phyloP scores from a whole-genome alignment of 1,139 yeast species.

The Wickerhamomyces sp. region DNA sequence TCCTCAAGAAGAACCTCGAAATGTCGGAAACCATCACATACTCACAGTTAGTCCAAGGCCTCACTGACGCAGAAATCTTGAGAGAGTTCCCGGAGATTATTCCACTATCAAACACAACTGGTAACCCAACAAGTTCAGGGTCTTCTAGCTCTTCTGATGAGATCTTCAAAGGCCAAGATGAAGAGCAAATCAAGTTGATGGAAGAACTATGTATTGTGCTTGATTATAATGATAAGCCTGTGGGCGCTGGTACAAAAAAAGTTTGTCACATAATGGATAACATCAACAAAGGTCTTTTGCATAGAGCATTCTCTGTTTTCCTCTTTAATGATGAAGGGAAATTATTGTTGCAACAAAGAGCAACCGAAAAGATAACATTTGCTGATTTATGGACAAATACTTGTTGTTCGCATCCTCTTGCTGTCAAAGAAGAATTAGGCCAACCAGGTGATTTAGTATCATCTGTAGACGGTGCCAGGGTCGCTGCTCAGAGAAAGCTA shows the following conservation, averaged over 20 bases:
- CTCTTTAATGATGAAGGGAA: constrained; percentile 74
- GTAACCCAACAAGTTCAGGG: constrained; percentile 25
- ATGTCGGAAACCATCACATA: constrained; percentile 28
- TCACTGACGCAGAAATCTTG: constrained; percentile 47
- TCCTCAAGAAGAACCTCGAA: neutral
- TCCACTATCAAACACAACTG: constrained; percentile 27
- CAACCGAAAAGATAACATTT: constrained; percentile 93
- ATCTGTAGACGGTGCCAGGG: constrained; percentile 74
- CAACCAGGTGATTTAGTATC: constrained; percentile 37
- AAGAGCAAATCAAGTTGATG: constrained; percentile 92
- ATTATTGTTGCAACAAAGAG: constrained; percentile 87
- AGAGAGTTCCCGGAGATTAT: constrained; percentile 60
- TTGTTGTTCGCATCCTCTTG: constrained; percentile 96
- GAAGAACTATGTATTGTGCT: constrained; percentile 93
- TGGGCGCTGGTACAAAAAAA: constrained; percentile 94
- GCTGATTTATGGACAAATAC: constrained; percentile 98
- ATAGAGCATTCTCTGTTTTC: constrained; percentile 94
- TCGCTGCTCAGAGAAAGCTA: constrained; percentile 88
- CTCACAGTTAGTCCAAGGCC: constrained; percentile 48
- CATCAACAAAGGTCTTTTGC: constrained; percentile 79
- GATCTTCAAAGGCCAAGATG: constrained; percentile 80
- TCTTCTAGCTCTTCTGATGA: constrained; percentile 26
- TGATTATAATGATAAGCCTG: constrained; percentile 79
- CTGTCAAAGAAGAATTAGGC: constrained; percentile 79
- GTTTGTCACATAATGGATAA: constrained; percentile 87